Evolutionary conservation across 441 rosid species (phyloP).

Genomic region (Arabidopsis hybrid): DNA sequence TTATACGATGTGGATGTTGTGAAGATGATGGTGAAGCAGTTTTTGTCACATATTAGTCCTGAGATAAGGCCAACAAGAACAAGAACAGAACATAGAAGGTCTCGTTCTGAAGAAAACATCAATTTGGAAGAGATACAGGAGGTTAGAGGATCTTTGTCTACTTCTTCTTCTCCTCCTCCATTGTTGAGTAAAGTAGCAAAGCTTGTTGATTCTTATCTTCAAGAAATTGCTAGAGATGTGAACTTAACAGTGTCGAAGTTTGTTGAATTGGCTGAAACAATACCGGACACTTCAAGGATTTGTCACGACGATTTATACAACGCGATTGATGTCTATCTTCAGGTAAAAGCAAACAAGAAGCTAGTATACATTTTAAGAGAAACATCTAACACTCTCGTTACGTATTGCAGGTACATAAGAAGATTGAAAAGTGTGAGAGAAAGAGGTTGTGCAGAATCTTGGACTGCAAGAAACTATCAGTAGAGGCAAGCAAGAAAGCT

Average conservation of each 20-base stretch:
- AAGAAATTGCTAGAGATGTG: conserved; percentile 63
- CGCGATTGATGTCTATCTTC: conserved; percentile 71
- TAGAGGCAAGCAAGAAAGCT: conserved; percentile 76
- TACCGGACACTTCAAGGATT: conserved; percentile 63
- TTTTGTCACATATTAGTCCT: conserved; percentile 58
- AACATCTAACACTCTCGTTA: neutral
- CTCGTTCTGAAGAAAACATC: conserved; percentile 86
- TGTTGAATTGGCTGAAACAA: conserved; percentile 57
- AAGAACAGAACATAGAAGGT: conserved; percentile 82
- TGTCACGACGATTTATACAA: conserved; percentile 72
- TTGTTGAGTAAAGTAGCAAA: conserved; percentile 69
- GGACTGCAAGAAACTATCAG: conserved; percentile 73
- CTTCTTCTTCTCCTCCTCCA: conserved; percentile 58
- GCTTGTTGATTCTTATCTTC: conserved; percentile 70
- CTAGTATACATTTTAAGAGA: neutral
- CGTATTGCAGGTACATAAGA: conserved; percentile 59
- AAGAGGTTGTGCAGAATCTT: conserved; percentile 66
- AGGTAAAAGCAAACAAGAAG: conserved; percentile 45
- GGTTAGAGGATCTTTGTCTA: conserved; percentile 65
- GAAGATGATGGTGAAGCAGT: conserved; percentile 62
- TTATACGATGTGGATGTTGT: conserved; percentile 68
- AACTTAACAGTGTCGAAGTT: conserved; percentile 64
- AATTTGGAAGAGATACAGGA: conserved; percentile 76
- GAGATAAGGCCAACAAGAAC: conserved; percentile 59
- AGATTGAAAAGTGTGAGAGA: conserved; percentile 68